Conservation (phyloP, 306 rosid species). For the Echinosophora koreensis region DNA sequence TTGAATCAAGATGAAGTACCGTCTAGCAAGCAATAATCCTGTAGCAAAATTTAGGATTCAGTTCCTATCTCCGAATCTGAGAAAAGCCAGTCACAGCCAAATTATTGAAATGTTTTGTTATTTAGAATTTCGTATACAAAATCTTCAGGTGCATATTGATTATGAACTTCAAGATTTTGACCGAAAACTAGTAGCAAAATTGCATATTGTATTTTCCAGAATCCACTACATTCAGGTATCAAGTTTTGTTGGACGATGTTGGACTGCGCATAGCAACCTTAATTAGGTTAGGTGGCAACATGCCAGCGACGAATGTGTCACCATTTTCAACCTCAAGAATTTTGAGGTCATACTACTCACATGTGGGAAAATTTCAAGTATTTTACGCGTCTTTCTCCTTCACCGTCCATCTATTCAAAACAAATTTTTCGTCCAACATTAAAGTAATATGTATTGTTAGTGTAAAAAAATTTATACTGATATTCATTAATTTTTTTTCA, state of each 20-base stretch:
- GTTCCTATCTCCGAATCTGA: too few relatives aligned
- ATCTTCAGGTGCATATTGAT: not conserved
- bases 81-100: too few relatives aligned
- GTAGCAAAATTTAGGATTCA: too few relatives aligned
- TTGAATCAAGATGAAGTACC: too few relatives aligned
- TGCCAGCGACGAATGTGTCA: not conserved
- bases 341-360: slow-evolving; percentile 18
- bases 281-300: slow-evolving; percentile 42
- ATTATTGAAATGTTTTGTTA: not conserved
- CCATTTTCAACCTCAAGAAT: slow-evolving; percentile 7
- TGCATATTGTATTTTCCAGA: slow-evolving; percentile 14
- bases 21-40: too few relatives aligned
- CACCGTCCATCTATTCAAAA: slow-evolving; percentile 2
- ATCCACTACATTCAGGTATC: slow-evolving; percentile 6
- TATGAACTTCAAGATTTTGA: not conserved
- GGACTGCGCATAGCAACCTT: not conserved
- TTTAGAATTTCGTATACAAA: not conserved
- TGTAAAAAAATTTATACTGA: too few relatives aligned
- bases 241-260: slow-evolving; percentile 8
- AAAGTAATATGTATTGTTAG: too few relatives aligned
- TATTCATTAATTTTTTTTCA: too few relatives aligned
- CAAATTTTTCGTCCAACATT: too few relatives aligned
- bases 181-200: slow-evolving; percentile 32
- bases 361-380: not conserved
- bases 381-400: slow-evolving; percentile 19